Percentiles rank a stretch among this genome's conserved stretches.
Conservation (phyloP, 495 filamentous ascomycete genomes). For the Hyaloscypha variabilis region DNA sequence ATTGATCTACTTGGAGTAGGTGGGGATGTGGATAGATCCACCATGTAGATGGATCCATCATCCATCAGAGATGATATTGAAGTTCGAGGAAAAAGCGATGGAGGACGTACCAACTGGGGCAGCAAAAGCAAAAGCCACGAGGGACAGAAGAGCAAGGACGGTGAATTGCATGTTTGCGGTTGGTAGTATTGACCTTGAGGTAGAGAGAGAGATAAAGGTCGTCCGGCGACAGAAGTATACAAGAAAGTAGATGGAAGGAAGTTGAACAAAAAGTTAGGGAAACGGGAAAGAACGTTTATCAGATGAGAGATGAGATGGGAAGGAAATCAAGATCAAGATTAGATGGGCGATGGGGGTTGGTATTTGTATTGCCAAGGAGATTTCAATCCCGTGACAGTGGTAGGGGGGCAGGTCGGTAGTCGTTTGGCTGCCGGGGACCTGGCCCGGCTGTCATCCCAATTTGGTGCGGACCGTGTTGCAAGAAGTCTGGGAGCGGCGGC, state of each 20-base stretch:
- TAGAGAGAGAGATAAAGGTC: constrained; percentile 37
- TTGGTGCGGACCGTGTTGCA: constrained; percentile 9
- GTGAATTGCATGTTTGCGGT: constrained; percentile 56
- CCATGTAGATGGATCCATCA: background rate
- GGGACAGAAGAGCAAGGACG: constrained; percentile 46
- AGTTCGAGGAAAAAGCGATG: background rate
- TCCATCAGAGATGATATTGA: background rate
- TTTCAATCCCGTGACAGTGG: background rate
- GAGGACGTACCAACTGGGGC: constrained; percentile 15
- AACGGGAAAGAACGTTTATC: background rate
- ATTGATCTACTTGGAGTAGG: background rate
- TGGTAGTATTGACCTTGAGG: constrained; percentile 21
- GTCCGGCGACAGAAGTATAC: constrained; percentile 46
- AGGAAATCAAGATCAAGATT: constrained; percentile 22
- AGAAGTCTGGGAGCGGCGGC: constrained; percentile 6
- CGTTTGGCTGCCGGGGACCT: too few species aligned
- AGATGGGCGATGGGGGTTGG: constrained; percentile 22
- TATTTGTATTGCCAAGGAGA: constrained; percentile 42
- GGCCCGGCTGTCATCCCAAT: constrained; percentile 11
- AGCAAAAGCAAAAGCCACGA: constrained; percentile 47
- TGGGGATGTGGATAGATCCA: background rate
- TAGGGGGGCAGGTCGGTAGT: background rate
- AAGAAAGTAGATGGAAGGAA: constrained; percentile 10
- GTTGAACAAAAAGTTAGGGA: background rate
- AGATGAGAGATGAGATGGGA: constrained; percentile 19